A percentile compares a stretch with the other conserved stretches of the same genome.
These are phyloP conservation scores for Metschnikowia vanudenii DNA, from an alignment of 805 yeast genomes.

Conservation along the genomic window DNA sequence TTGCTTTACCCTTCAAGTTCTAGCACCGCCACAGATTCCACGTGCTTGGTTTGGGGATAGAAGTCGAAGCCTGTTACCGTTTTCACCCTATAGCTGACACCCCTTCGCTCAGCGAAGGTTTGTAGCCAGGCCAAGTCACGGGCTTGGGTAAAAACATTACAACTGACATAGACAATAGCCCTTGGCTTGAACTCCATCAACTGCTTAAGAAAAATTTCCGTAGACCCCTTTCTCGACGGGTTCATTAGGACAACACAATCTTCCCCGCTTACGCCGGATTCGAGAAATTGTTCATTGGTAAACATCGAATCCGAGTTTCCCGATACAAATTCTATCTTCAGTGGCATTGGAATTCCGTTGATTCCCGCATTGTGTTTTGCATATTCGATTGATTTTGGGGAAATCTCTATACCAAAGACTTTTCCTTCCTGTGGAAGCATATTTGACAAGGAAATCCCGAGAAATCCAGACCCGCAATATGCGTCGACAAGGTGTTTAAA, in stretches of 20 bases:
- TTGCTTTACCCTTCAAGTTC: conserved; percentile 19
- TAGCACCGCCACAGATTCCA: conserved; percentile 53
- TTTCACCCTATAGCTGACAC: conserved; percentile 17
- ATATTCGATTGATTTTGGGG: conserved; percentile 30
- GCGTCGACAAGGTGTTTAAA: conserved; percentile 37
- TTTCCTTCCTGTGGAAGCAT: conserved; percentile 30
- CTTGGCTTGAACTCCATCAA: conserved; percentile 37
- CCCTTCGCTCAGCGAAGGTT: conserved; percentile 20
- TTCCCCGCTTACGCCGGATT: conserved; percentile 28
- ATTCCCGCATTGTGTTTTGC: conserved; percentile 41
- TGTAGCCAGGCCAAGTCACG: conserved; percentile 37
- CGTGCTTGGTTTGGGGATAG: conserved; percentile 59
- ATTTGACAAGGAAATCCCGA: conserved; percentile 38
- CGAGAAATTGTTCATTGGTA: conserved; percentile 23
- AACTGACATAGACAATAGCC: conserved; percentile 41
- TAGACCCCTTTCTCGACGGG: conserved; percentile 46
- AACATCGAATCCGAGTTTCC: conserved; percentile 42
- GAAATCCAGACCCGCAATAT: conserved; percentile 48
- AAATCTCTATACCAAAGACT: conserved; percentile 43
- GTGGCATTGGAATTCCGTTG: conserved; percentile 33
- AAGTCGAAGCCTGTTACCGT: conserved; percentile 43
- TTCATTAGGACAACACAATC: conserved; percentile 42
- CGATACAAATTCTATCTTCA: conserved; percentile 31
- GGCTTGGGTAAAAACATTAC: conserved; percentile 47
- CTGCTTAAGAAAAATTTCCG: conserved; percentile 34